Evolutionary conservation across 768 basidiomycete genomes (phyloP), one percentile per base, ranked within the genome.

Genomic region (Panellus pusillus): DNA sequence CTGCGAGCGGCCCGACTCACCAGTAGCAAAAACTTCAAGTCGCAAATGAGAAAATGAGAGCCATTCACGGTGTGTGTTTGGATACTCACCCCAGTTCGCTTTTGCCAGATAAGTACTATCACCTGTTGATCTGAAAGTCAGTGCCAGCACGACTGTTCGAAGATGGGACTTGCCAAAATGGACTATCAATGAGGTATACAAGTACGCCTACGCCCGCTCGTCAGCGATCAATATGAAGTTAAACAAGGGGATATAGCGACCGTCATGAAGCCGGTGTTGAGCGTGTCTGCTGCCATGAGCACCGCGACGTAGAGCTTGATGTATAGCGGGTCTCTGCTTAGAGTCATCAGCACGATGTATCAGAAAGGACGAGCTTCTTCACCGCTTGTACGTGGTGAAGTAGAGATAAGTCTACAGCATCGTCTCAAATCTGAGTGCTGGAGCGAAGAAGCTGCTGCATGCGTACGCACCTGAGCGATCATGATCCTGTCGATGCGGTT

Each of bases 221-320:
- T 37, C 13, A 37, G 12, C 13, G n/a, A 17, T 17, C 13, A 13
- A 12, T 13, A 6, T 37, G 2, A 12, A 7, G 36, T 13, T 12
- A 37, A 6, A 37, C 13, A 37, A 37, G 36, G 12, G 13, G 36
- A 37, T 37, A 47, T 70, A 66, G 5, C 61, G 65, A 24, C 24
- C 27, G 68, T 61, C 40, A 73, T 70, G 49, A 72, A 75, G 35
- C 47, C 65, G 12, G 69, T 68, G 55, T 73, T 76, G 15, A 73
- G 50, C 6, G 73, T 73, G 58, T 77, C 75, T 48, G 71, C 70
- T 6, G 71, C 35, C 50, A 75, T 67, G 9, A 76, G 62, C 31
- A 68, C 54, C 6, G 49, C 47, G 9, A 76, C 62, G 20, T 55
- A 59, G 39, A 53, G 36, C 27, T 59, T 63, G 32, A 63, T 55